Percentiles rank a stretch among this genome's conserved stretches.
These are phyloP conservation scores for Volvariella surrecta DNA, from an alignment of 1,284 basidiomycete species.

Conservation along the genomic window DNA sequence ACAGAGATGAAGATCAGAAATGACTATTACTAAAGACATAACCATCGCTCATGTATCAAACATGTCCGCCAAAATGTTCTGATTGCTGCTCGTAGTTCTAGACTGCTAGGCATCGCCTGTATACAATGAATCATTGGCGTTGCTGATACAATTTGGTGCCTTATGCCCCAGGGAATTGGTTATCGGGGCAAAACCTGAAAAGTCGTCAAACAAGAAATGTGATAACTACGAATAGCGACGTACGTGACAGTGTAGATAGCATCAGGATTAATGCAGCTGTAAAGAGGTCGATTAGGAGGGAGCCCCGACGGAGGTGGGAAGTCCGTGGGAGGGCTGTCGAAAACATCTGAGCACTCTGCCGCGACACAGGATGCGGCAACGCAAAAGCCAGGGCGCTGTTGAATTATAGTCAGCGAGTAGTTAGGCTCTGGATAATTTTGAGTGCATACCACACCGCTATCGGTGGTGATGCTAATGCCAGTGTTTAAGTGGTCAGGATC, in stretches of 20 bases:
- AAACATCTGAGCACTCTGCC: constrained; percentile 9
- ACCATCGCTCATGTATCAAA: no score
- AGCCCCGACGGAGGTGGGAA: constrained; percentile 11
- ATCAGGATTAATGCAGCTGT: constrained; percentile 11
- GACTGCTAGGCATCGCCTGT: no score
- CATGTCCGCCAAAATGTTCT: no score
- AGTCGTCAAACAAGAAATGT: not conserved
- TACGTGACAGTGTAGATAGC: constrained; percentile 15
- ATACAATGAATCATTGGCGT: no score
- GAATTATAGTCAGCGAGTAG: constrained; percentile 5
- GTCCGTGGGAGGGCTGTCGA: constrained; percentile 12
- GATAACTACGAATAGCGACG: not conserved
- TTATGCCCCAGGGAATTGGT: constrained; percentile 15
- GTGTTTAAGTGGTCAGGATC: constrained; percentile 19
- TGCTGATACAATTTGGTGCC: no score
- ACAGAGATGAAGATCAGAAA: no score
- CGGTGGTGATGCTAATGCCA: constrained; percentile 17
- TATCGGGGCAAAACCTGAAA: not conserved
- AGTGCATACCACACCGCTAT: constrained; percentile 10
- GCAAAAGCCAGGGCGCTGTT: constrained; percentile 14
- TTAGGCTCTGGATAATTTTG: constrained; percentile 10
- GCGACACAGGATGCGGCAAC: constrained; percentile 10
- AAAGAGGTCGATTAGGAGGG: constrained; percentile 13
- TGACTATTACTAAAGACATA: no score
- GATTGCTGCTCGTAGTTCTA: no score